These are phyloP conservation scores for Stenocarpella maydis DNA, from an alignment of 2,329 filamentous ascomycete species.

Conservation along the genomic window DNA sequence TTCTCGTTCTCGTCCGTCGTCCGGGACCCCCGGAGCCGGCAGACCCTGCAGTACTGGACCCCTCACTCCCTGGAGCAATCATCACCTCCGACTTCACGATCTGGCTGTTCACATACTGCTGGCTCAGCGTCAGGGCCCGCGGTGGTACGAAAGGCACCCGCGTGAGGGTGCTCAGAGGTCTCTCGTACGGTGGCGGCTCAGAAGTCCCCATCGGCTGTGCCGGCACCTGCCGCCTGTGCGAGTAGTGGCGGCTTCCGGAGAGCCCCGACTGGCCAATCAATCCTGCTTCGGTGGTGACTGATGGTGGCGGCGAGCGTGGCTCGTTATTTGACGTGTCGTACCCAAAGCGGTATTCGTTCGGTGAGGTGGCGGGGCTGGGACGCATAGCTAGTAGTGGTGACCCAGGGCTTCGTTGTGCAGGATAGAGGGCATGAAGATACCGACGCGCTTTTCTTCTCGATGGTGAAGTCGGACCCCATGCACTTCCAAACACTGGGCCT, in stretches of 20 bases:
- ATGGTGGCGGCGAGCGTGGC: slow-evolving; percentile 14
- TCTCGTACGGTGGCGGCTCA: slow-evolving; percentile 29
- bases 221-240: slow-evolving; percentile 26
- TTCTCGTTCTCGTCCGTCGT: slow-evolving; percentile 25
- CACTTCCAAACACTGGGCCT: slow-evolving; percentile 49
- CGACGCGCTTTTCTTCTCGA: slow-evolving; percentile 13
- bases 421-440: neutral
- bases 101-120: slow-evolving; percentile 24
- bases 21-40: neutral
- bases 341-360: neutral
- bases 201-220: slow-evolving; percentile 1
- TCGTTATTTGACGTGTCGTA: slow-evolving; percentile 13
- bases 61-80: slow-evolving; percentile 1
- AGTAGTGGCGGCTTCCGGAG: slow-evolving; percentile 11
- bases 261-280: neutral
- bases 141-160: slow-evolving; percentile 32
- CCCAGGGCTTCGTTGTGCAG: slow-evolving; percentile 6
- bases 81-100: slow-evolving; percentile 29
- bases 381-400: slow-evolving; percentile 2
- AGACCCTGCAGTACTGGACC: slow-evolving; percentile 12
- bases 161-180: neutral
- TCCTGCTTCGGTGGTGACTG: slow-evolving; percentile 1
- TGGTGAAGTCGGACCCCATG: slow-evolving; percentile 52
- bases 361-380: slow-evolving; percentile 2
- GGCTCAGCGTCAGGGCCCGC: slow-evolving; percentile 17